Evolutionary conservation across 352 stramenopile genomes (phyloP).

Genomic region (Phytopythium vexans): DNA sequence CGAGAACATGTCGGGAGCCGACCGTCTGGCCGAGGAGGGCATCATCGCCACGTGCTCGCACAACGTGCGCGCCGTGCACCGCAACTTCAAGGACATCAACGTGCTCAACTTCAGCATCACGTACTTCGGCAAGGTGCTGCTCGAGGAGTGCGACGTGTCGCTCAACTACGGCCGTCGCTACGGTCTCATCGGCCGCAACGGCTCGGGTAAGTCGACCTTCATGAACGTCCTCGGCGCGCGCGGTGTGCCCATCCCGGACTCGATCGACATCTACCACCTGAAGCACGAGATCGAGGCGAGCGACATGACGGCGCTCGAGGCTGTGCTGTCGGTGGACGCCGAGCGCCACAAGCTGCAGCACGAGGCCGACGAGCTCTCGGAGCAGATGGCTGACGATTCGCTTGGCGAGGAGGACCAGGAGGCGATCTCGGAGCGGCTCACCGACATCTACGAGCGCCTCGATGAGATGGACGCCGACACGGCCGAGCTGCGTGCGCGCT

Average conservation of each 20-base stretch:
- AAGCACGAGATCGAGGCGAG: constrained; percentile 96
- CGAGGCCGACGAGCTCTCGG: constrained; percentile 91
- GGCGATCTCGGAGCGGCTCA: constrained; percentile 90
- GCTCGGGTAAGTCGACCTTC: constrained; percentile 95
- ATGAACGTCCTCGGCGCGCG: constrained; percentile 96
- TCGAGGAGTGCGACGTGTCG: constrained; percentile 95
- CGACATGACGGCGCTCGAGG: constrained; percentile 93
- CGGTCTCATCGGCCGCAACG: constrained; percentile 96
- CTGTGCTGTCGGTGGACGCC: constrained; percentile 94
- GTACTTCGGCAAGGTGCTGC: constrained; percentile 94
- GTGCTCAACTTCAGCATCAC: constrained; percentile 96
- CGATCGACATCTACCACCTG: constrained; percentile 97
- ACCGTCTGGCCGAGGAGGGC: constrained; percentile 90
- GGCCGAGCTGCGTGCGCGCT: constrained; percentile 89
- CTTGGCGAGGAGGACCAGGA: constrained; percentile 85
- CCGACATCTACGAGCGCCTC: constrained; percentile 93
- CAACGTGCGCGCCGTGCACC: constrained; percentile 88
- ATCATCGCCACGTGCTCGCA: constrained; percentile 97
- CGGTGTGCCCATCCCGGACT: constrained; percentile 93
- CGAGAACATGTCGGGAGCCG: constrained; percentile 71
- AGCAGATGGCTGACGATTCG: constrained; percentile 87
- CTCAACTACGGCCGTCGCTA: constrained; percentile 98
- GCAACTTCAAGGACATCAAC: constrained; percentile 98
- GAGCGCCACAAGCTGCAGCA: constrained; percentile 91
- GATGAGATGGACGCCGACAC: constrained; percentile 95